Evolutionary conservation across 345 rosid genomes (phyloP).

Genomic region (Acer negundo): DNA sequence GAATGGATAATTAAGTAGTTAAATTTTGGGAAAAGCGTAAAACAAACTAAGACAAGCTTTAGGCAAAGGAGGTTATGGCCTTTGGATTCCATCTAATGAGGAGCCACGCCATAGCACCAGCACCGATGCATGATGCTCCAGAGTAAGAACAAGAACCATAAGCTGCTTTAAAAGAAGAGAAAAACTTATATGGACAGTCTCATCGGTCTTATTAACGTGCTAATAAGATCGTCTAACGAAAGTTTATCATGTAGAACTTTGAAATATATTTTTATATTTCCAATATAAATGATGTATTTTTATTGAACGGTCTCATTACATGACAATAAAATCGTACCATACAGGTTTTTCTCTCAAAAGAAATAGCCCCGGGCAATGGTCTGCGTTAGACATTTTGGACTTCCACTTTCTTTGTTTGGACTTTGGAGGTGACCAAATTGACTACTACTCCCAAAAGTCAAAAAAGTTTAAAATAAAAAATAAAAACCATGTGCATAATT

Average conservation of each 20-base stretch:
- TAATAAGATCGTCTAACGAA: no score
- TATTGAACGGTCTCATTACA: no score
- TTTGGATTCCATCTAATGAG: slow-evolving; percentile 30
- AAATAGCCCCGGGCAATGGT: slow-evolving; percentile 1
- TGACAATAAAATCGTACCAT: no score
- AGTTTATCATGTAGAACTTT: no score
- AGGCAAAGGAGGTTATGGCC: background rate
- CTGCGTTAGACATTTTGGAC: background rate
- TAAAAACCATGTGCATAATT: background rate
- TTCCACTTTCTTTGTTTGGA: background rate
- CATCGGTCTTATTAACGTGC: no score
- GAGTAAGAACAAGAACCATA: background rate
- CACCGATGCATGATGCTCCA: slow-evolving; percentile 19
- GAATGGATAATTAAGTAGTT: no score
- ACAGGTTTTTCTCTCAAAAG: background rate
- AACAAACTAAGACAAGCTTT: background rate
- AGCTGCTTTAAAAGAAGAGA: slow-evolving; percentile 8
- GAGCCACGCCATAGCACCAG: background rate
- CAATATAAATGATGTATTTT: no score
- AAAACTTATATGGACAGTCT: no score
- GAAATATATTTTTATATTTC: no score
- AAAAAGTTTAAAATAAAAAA: background rate
- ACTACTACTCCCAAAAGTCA: slow-evolving; percentile 3
- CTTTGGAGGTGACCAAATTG: background rate
- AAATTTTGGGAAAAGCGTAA: background rate